These are phyloP conservation scores for Phytophthora boehmeriae DNA, from an alignment of 352 stramenopile genomes.

Conservation along the genomic window DNA sequence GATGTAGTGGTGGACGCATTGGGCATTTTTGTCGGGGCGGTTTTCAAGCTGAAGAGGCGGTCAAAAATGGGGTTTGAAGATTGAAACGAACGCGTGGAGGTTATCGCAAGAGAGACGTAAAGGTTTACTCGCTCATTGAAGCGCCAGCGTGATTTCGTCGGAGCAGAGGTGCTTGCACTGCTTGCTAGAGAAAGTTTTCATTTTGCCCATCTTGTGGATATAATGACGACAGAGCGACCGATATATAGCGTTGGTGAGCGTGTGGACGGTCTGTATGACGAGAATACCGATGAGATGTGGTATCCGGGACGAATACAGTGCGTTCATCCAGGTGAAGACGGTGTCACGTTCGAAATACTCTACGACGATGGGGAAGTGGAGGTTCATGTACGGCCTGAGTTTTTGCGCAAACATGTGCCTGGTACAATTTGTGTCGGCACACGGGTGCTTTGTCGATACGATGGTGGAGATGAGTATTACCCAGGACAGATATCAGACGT, in stretches of 20 bases:
- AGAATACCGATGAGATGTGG: constrained; percentile 81
- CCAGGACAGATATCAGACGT: constrained; percentile 65
- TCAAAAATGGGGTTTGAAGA: constrained; percentile 16
- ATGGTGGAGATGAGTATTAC: constrained; percentile 74
- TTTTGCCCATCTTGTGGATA: constrained; percentile 1
- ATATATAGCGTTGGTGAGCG: constrained; percentile 54
- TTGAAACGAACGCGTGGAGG: constrained; percentile 28
- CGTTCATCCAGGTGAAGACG: constrained; percentile 30
- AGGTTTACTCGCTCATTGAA: constrained; percentile 15
- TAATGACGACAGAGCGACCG: constrained; percentile 13
- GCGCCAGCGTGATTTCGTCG: constrained; percentile 7
- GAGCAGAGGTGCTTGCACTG: background rate
- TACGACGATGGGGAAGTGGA: constrained; percentile 85
- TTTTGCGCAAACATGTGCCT: constrained; percentile 51
- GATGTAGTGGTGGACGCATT: constrained; percentile 20
- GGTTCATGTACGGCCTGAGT: constrained; percentile 39
- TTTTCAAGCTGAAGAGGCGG: constrained; percentile 28
- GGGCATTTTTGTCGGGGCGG: constrained; percentile 9
- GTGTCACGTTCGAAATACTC: constrained; percentile 51
- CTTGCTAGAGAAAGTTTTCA: constrained; percentile 1
- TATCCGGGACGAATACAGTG: constrained; percentile 62
- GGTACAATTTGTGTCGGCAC: constrained; percentile 83
- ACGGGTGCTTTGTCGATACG: constrained; percentile 70
- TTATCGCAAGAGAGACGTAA: constrained; percentile 17
- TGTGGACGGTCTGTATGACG: constrained; percentile 84